Evolutionary conservation across 768 basidiomycete species (phyloP), one percentile per base, ranked within the genome.

Genomic region (Fistulinella prunicolor): DNA sequence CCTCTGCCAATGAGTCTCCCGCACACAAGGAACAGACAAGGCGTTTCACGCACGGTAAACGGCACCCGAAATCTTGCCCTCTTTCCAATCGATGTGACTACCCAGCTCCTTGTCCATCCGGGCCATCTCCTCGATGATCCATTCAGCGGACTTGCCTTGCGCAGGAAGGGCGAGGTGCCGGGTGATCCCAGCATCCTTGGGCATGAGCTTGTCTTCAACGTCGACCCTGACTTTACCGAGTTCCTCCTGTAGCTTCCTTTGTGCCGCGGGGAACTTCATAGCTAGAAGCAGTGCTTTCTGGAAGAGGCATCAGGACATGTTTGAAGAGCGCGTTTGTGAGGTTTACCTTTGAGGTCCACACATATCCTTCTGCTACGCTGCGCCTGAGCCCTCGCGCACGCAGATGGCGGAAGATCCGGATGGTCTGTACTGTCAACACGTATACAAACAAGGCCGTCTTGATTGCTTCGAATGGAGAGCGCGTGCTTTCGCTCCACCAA

Each of bases 61-160:
- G 6, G 89, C 87, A 4, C 91, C 92, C 38, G 86, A 88, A 13
- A 94, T 64, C 63, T 88, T 89, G 16, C 90, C 90, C 5, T 78
- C 64, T 43, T 69, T 73, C 82, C 86, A 94, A 46, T 81, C 70
- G 2, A 74, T 68, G 34, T 71, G 59, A 3, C 16, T 61, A 56
- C 68, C 72, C 38, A 79, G 61, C 49, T 82, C 80, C 21, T 57
- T 62, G 65, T 93, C 88, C 86, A 93, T 91, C 57, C 74, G 79
- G 20, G 80, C 78, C 86, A 93, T 90, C 62, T 91, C 86, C 8
- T 73, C 74, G 17, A 82, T 51, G 52, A 94, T 87, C 86, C 86
- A 89, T 50, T 85, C 85, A 8, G 78, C 50, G 0, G 82, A 70
- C 54, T 81, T 74, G 13, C 91, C 89, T 22, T 79, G 67, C 1